Conservation (phyloP, 2,329 filamentous ascomycete species). For the Scedosporium aurantiacum region DNA sequence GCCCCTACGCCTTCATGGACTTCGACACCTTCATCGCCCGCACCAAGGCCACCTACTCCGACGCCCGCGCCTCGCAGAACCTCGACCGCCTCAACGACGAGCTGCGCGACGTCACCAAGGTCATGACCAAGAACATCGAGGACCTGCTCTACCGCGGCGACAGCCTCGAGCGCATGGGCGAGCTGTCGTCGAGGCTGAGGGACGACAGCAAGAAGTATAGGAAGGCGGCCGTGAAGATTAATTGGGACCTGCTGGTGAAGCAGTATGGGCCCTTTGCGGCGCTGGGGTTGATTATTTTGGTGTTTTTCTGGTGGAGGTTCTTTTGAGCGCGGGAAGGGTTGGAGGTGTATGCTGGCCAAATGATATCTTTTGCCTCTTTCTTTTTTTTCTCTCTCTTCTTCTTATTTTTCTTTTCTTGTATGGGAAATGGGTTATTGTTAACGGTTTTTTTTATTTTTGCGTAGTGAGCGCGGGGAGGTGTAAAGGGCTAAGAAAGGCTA, state of each 20-base stretch:
- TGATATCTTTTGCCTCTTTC: not conserved
- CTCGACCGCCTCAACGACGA: constrained; percentile 94
- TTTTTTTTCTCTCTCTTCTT: not conserved
- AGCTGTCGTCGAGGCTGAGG: constrained; percentile 74
- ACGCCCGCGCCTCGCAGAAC: constrained; percentile 82
- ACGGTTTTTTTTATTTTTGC: no score
- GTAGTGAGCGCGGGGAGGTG: no score
- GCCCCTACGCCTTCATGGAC: constrained; percentile 93
- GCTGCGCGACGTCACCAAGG: constrained; percentile 92
- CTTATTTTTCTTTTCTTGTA: no score
- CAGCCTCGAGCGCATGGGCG: constrained; percentile 91
- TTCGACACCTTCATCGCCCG: constrained; percentile 95
- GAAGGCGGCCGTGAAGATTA: constrained; percentile 85
- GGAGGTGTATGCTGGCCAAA: not conserved
- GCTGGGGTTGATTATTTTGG: constrained; percentile 67
- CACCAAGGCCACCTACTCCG: constrained; percentile 88
- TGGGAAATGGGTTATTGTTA: no score
- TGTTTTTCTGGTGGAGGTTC: constrained; percentile 90
- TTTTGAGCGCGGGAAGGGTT: constrained; percentile 43
- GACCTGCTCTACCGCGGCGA: constrained; percentile 92
- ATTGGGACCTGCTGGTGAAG: constrained; percentile 93
- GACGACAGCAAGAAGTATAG: constrained; percentile 95
- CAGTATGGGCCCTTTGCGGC: constrained; percentile 90
- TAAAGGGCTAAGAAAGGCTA: no score
- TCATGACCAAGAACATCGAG: constrained; percentile 99